Evolutionary conservation across 148 eudicot species (phyloP).

Genomic region (Cornus controversa): DNA sequence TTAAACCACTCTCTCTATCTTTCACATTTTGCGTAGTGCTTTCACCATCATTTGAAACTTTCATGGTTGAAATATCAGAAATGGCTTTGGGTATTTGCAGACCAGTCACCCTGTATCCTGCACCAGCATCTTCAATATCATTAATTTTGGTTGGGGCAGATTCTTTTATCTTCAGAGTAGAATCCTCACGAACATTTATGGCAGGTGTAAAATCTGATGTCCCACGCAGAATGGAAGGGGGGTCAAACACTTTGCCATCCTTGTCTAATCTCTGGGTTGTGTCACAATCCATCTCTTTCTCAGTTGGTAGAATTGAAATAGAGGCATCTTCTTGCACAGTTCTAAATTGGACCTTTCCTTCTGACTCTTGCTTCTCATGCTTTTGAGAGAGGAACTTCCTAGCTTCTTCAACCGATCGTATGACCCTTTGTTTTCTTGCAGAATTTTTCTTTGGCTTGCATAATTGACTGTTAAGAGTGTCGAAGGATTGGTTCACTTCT

Average conservation of each 20-base stretch:
- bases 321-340: constrained; percentile 16
- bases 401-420: constrained; percentile 77
- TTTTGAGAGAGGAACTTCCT: constrained; percentile 70
- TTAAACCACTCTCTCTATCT: constrained; percentile 7
- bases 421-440: constrained; percentile 53
- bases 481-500: constrained; percentile 18
- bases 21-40: constrained; percentile 5
- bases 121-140: constrained; percentile 9
- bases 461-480: constrained; percentile 22
- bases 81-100: background rate
- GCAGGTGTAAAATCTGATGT: constrained; percentile 16
- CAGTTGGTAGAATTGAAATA: background rate
- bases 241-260: constrained; percentile 19
- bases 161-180: constrained; percentile 5
- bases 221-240: constrained; percentile 20
- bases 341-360: constrained; percentile 18
- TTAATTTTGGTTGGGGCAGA: constrained; percentile 2
- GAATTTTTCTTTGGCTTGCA: constrained; percentile 19
- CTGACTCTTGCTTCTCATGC: constrained; percentile 21
- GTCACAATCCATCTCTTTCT: constrained; percentile 8
- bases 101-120: background rate
- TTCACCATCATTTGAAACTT: constrained; percentile 10
- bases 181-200: constrained; percentile 9
- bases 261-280: constrained; percentile 22
- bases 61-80: constrained; percentile 14